Evolutionary conservation across 768 basidiomycete genomes (phyloP), one percentile per base, ranked within the genome.

Genomic region (Russula ochroleuca): DNA sequence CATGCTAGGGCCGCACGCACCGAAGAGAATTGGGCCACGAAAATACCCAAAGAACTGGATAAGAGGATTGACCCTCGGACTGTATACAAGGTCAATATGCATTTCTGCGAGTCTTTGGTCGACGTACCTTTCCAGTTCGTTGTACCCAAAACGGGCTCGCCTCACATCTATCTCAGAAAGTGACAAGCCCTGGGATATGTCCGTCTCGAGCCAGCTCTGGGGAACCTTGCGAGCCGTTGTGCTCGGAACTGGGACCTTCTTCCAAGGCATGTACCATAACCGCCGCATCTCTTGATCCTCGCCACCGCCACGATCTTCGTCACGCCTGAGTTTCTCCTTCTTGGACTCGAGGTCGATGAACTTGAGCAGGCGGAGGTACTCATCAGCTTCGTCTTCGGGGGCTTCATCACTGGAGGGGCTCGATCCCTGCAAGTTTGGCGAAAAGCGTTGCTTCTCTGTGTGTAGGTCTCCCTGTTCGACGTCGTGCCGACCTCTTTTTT

Each of bases 191-290:
- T 75, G 68, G 7, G 59, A 54, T 67, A 76, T 69, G 62, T 79
- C 73, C 0, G 79, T 80, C 41, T 77, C 65, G 25, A 80, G 74
- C 79, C 78, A 78, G 63, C 73, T 73, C 31, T 64, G 63, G 5
- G 78, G 76, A 17, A 77, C 71, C 69, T 75, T 74, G 71, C 70
- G 71, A 38, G 71, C 67, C 35, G 66, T 69, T 15, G 71, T 68
- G 52, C 58, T 60, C 38, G 70, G 52, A 15, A 72, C 69, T 49
- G 71, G 71, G 48, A 73, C 70, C 61, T 70, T 78, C 68, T 77
- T 79, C 79, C 79, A 80, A 15, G 79, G 79, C 28, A 73, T 71
- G 66, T 80, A 80, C 80, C 80, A 81, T 1, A 76, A 66, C 19
- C 80, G 70, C 45, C 61, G 68, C 41, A 68, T 69, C 66, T 74